Evolutionary conservation across 2,329 filamentous ascomycete genomes (phyloP), one percentile per base, ranked within the genome.

Genomic region (Fusarium pseudocircinatum): DNA sequence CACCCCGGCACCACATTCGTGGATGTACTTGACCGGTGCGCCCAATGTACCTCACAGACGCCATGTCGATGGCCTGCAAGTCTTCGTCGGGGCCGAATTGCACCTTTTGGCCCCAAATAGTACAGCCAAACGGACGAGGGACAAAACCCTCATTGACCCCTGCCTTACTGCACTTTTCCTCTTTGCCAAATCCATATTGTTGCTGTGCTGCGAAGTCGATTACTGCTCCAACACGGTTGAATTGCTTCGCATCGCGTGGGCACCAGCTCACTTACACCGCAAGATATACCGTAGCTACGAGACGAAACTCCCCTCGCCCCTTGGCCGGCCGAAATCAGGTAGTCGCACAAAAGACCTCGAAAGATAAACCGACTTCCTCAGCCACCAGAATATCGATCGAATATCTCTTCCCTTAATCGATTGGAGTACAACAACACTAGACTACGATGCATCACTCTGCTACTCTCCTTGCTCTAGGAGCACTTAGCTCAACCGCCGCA

Each of bases 131-230:
- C 36, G 50, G 22, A 53, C 36, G 53, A 74, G 28, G 61, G 42
- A 72, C 73, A 74, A 75, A 75, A 75, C n/a, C 66, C 61, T 44
- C 56, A 50, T 42, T n/a, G 26, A 68, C 54, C 70, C 69, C 67
- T 69, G 60, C 39, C 13, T 43, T 24, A n/a, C 32, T 50, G 56
- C 50, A 47, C 9, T 39, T 34, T 42, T 58, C 24, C 32, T 44
- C 26, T n/a, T 24, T 26, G 43, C 20, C 40, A 24, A 42, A 24
- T 40, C 52, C 30, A 54, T 57, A 24, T 60, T 32, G 28, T 50
- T 18, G 37, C 30, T 70, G 36, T 60, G 44, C 24, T 56, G 28
- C 26, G 56, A 56, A 49, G 39, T 52, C 34, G 15, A 36, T 54
- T 37, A 15, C 22, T 34, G 50, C 52, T 60, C 59, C 32, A 52